Base-by-base conservation (phyloP, 176 grass and related monocot genomes). In the Luzula sylvatica region DNA sequence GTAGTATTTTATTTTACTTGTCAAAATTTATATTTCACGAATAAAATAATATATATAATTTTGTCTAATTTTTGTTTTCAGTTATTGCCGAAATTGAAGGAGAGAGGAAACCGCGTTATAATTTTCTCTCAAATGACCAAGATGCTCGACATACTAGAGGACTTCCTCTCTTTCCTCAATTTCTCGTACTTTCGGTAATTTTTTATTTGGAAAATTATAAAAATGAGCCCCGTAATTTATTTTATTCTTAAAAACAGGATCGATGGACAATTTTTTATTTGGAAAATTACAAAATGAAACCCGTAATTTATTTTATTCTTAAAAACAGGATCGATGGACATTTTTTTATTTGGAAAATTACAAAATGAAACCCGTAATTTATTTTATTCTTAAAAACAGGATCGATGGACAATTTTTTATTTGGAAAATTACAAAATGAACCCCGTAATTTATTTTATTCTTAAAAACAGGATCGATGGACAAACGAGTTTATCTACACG, bases 101-200 rank as follows among this genome's bases (percentile, higher is more conserved):
- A 82, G 53, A 77, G 77, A 55, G 72, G 73, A 20, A 73, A 87
- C 41, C 64, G 73, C 38, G 78, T 87, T 11, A 43, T 87, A 9
- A 81, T 87, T 15, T 82, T 87, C 58, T 87, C 78, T 0, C 83
- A 87, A 43, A 87, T 78, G 78, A 82, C 69, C 40, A 68, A 12
- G 25, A 87, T 82, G 83, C 83, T 87, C 65, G 69, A 87, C 55
- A 66, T 87, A 55, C 69, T 87, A 0, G 78, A 87, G 58, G 83
- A 78, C 50, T 78, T 82, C 21, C 54, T 87, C 55, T 55, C 2
- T 40, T 46, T 16, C 25, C 15, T 87, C 14, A 58, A 46, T 18
- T 70, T 78, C 42, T 77, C 67, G 59, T 82, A 67, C 66, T 46
- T 20, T 38, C 68, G 83, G 83, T 87, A 74, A 74, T 41, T 71